Base-by-base conservation (phyloP, 768 basidiomycete genomes). In the Nidularia sp. region DNA sequence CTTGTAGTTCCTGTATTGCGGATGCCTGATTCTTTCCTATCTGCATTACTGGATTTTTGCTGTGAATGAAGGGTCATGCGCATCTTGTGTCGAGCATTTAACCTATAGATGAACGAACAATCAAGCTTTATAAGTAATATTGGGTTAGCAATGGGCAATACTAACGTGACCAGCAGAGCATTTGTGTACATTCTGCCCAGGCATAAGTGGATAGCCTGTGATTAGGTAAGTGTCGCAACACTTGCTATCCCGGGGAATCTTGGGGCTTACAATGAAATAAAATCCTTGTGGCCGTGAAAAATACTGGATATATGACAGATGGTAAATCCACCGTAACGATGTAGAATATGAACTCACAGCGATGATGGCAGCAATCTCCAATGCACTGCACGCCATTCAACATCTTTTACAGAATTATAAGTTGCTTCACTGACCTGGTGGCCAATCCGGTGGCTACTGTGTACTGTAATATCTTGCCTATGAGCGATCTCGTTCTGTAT, bases 161-260 rank as follows among this genome's bases (percentile, higher is more conserved):
- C 60, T 53, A 3, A 62, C 62, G 59, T 64, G 5, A 59, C 59
- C 5, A 63, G 55, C 31, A 63, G 53, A 8, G 62, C 55, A 36
- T 63, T 63, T 13, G 62, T 63, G 51, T 63, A 62, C 47, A 63
- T 43, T 31, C 62, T 56, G 2, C 60, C 62, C 41, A 63, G 50
- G 29, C 56, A 62, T n/a, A 64, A 59, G 49, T 62, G 61, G 52
- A 64, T 54, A n/a, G 60, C 62, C 62, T 63, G 42, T n/a, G 2
- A 15, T 13, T 10, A 6, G 12, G 34, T 13, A 3, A 45, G 6
- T 29, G 35, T 18, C 25, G 6, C 32, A 10, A 2, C 2, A 32
- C 13, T 5, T 13, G 36, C n/a, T 39, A n/a, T 39, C n/a, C 7
- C 7, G 36, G 36, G n/a, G 36, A 39, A 39, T 39, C 36, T 39